These are phyloP conservation scores for Grosmannia penicillata DNA, from an alignment of 2,329 filamentous ascomycete genomes.

Conservation along the genomic window DNA sequence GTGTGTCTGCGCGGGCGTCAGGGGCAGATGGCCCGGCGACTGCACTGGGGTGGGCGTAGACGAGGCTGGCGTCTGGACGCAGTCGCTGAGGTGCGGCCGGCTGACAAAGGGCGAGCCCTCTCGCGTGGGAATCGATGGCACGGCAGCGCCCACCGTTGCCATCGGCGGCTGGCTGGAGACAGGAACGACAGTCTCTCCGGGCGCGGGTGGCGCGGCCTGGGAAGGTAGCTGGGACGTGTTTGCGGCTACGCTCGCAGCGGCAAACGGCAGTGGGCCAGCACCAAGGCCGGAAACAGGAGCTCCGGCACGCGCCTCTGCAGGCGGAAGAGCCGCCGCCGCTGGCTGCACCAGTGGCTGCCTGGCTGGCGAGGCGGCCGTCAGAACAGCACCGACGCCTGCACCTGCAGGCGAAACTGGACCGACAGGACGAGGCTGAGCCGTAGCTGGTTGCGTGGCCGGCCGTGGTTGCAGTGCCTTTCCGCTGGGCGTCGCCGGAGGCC, in stretches of 20 bases:
- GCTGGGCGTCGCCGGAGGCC: background rate
- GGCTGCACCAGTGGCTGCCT: background rate
- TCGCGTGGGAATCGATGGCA: background rate
- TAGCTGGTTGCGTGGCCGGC: background rate
- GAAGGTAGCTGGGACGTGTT: conserved; percentile 6
- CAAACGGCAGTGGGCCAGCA: too few species aligned
- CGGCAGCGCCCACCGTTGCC: background rate
- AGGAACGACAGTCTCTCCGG: background rate
- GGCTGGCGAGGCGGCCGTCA: conserved; percentile 23
- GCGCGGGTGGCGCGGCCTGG: background rate
- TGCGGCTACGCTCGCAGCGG: too few species aligned
- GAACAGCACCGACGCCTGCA: conserved; percentile 5
- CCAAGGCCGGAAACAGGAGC: too few species aligned
- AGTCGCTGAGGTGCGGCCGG: too few species aligned
- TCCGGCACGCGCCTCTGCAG: too few species aligned
- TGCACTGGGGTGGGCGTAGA: conserved; percentile 7
- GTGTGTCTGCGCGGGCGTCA: conserved; percentile 4
- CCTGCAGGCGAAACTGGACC: background rate
- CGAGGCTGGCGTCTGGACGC: conserved; percentile 2
- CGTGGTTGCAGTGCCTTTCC: background rate
- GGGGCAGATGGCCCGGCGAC: conserved; percentile 6
- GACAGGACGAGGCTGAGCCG: background rate
- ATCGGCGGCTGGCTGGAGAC: background rate
- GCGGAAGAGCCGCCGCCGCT: too few species aligned
- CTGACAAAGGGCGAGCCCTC: too few species aligned